Conservation (phyloP, 805 yeast genomes). For the Zygoascus tannicola region DNA sequence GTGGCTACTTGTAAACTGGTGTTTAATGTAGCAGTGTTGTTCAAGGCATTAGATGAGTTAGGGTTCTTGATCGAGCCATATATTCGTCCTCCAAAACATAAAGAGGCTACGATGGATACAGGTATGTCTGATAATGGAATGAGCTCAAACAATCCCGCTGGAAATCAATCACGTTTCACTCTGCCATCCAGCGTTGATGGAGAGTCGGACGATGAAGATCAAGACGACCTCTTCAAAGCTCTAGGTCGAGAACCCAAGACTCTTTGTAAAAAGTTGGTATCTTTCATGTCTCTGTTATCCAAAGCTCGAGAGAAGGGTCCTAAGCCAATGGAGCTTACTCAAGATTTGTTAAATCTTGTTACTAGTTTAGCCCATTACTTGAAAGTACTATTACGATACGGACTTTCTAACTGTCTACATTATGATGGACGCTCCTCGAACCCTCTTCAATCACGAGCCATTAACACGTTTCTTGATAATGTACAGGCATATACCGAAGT, state of each 20-base stretch:
- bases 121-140: background rate
- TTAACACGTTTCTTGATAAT: conserved; percentile 52
- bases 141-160: background rate
- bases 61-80: conserved; percentile 21
- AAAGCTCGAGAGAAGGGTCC: conserved; percentile 31
- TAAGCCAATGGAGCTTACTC: conserved; percentile 21
- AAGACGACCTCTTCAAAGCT: conserved; percentile 11
- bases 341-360: conserved; percentile 58
- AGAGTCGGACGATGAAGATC: conserved; percentile 9
- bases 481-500: conserved; percentile 37
- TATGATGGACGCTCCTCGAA: conserved; percentile 35
- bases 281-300: conserved; percentile 73
- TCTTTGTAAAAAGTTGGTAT: conserved; percentile 81
- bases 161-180: background rate
- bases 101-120: background rate
- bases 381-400: conserved; percentile 72
- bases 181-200: background rate
- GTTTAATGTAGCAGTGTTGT: conserved; percentile 63
- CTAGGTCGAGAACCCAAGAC: conserved; percentile 62
- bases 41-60: conserved; percentile 59
- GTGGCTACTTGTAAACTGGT: conserved; percentile 63
- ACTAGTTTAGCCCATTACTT: conserved; percentile 90
- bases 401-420: conserved; percentile 62
- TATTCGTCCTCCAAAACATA: conserved; percentile 7
- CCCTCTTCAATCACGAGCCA: conserved; percentile 39